A percentile compares a stretch with the other conserved stretches of the same genome.
Evolutionary conservation across 441 rosid species (phyloP).

Genomic region (Syzygium syzygioides): DNA sequence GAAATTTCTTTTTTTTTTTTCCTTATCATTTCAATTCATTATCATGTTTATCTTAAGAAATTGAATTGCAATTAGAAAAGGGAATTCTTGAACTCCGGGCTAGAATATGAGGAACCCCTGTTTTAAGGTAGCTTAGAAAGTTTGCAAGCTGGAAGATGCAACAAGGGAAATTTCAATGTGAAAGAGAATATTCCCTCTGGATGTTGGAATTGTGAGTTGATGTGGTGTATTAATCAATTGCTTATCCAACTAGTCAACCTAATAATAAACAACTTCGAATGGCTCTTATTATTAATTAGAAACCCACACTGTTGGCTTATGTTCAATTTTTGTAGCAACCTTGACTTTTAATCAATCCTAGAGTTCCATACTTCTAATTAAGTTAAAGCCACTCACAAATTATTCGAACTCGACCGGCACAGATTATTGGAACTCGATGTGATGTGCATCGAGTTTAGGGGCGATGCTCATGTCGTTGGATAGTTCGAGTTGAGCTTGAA

Average conservation of each 20-base stretch:
- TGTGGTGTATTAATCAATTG: neutral
- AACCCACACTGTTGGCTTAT: neutral
- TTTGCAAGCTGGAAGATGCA: neutral
- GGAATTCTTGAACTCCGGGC: neutral
- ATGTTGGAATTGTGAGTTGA: neutral
- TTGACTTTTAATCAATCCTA: neutral
- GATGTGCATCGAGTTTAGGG: neutral
- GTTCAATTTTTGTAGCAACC: neutral
- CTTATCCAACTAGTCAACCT: neutral
- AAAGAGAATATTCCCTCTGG: neutral
- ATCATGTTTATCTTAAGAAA: neutral
- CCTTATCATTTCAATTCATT: neutral
- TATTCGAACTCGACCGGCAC: neutral
- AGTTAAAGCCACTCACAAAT: neutral
- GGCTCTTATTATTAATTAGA: neutral
- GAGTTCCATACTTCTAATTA: neutral
- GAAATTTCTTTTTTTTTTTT: neutral
- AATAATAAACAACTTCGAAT: neutral
- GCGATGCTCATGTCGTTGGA: accelerated
- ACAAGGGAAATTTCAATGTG: neutral
- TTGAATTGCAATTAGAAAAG: neutral
- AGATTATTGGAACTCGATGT: neutral
- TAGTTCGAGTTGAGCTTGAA: neutral
- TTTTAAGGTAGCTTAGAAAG: neutral
- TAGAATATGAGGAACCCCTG: neutral